Conservation (phyloP, 2,329 filamentous ascomycete species). For the Trichoderma asperellum region DNA sequence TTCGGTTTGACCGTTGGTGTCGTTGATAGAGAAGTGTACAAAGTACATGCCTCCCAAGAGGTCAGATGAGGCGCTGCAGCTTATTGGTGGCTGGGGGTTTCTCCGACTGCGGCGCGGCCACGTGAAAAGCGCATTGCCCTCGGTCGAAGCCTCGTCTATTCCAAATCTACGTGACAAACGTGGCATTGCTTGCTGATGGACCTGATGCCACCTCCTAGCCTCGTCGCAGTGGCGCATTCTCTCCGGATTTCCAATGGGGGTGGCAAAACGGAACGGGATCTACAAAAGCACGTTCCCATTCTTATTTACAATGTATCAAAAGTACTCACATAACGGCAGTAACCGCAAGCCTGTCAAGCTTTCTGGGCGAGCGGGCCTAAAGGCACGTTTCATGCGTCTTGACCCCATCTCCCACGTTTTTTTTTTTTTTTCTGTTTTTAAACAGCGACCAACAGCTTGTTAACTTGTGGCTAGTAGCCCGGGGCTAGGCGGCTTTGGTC, state of each 20-base stretch:
- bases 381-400: conserved; percentile 21
- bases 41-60: not conserved
- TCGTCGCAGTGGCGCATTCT: not conserved
- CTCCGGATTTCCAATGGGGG: not conserved
- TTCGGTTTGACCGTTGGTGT: conserved; percentile 7
- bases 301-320: not conserved
- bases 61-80: conserved; percentile 3
- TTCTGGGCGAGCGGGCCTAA: conserved; percentile 3
- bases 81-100: conserved; percentile 14
- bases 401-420: conserved; percentile 20
- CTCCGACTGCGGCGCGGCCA: not conserved
- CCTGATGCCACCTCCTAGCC: not conserved
- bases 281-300: not conserved
- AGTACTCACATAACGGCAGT: not conserved
- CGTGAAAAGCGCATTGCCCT: not conserved
- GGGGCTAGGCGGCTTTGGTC: conserved; percentile 8
- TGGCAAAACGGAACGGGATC: not conserved
- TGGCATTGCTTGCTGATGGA: not conserved
- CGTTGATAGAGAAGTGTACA: not conserved
- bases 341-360: not conserved
- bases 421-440: not conserved
- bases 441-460: conserved; percentile 1
- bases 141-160: not conserved
- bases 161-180: not conserved
- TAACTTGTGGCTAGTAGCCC: not conserved